A percentile compares a stretch with the other conserved stretches of the same genome.
Conservation (phyloP, 73 alveolate genomes). For the Paramecium primaurelia region DNA sequence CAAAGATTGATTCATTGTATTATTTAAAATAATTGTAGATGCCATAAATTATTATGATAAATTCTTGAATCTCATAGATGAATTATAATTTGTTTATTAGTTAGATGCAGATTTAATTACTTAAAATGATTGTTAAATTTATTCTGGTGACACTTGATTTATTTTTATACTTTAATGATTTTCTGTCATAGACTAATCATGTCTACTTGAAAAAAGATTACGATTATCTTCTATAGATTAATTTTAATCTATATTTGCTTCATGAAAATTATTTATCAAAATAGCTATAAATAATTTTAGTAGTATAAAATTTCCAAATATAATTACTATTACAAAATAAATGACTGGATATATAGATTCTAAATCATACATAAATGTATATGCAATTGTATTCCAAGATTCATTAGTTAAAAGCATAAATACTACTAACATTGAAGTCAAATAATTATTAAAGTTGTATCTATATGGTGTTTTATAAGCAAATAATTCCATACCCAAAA, state of each 20-base stretch:
- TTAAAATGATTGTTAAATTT: not conserved
- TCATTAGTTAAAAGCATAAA: slow-evolving; percentile 62
- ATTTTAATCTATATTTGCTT: not conserved
- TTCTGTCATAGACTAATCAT: not conserved
- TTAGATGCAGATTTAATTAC: not conserved
- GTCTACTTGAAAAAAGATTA: not conserved
- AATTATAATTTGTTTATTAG: not conserved
- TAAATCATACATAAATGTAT: slow-evolving; percentile 46
- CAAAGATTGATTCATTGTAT: not conserved
- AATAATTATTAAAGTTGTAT: slow-evolving; percentile 58
- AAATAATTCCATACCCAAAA: slow-evolving; percentile 74
- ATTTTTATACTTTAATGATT: not conserved
- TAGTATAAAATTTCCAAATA: slow-evolving; percentile 62
- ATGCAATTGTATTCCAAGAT: slow-evolving; percentile 63
- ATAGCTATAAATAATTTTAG: slow-evolving; percentile 67
- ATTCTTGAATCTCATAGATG: not conserved
- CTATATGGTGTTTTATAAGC: slow-evolving; percentile 61
- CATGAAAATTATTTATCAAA: slow-evolving; percentile 54
- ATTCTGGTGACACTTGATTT: not conserved
- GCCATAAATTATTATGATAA: not conserved
- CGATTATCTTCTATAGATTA: not conserved
- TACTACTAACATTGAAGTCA: slow-evolving; percentile 52
- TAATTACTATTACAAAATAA: slow-evolving; percentile 60
- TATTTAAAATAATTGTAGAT: not conserved
- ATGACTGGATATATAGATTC: slow-evolving; percentile 13